Base-by-base conservation (phyloP, 1,284 basidiomycete species). In the Quambalaria eucalypti region DNA sequence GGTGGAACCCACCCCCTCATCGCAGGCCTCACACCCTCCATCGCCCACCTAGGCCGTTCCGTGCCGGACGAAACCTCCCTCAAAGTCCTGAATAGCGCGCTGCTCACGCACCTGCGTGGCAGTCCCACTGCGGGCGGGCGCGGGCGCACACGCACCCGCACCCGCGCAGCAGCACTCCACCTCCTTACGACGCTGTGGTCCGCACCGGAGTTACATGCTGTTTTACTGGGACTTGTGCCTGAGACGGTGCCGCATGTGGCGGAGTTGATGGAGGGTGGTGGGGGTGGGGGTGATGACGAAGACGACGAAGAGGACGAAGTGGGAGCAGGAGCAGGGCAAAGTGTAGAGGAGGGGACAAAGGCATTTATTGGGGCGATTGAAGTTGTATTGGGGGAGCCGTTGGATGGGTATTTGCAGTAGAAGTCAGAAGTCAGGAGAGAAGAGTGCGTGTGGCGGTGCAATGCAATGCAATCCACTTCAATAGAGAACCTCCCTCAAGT, bases 61-160 rank as follows among this genome's bases (percentile, higher is more conserved):
- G 87, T 78, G 79, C 86, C 76, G 65, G 80, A 79, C 31, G 80
- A 81, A 57, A 64, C 70, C 2, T 78, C 87, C 25, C 81, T 92
- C 60, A 92, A 95, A 74, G 76, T 80, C 8, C 79, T 92, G 75
- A 95, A 96, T 78, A 79, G 87, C 28, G 81, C 84, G 40, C 77
- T 97, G n/a, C 82, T 96, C 54, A 86, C 90, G 83, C 83, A 87
- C 56, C 90, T 88, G 0, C 85, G 91, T 8, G 42, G 52, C 5
- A 42, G 53, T 30, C 60, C 64, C 49, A 50, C 33, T 16, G 23
- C 57, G 60, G n/a, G n/a, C n/a, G n/a, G n/a, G n/a, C n/a, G n/a
- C n/a, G n/a, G n/a, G n/a, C n/a, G n/a, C n/a, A n/a, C n/a, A n/a
- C n/a, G n/a, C n/a, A 21, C 21, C 16, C 36, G 16, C 36, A 49